Evolutionary conservation across 352 stramenopile genomes (phyloP).

Genomic region (Blastocystis sp.): DNA sequence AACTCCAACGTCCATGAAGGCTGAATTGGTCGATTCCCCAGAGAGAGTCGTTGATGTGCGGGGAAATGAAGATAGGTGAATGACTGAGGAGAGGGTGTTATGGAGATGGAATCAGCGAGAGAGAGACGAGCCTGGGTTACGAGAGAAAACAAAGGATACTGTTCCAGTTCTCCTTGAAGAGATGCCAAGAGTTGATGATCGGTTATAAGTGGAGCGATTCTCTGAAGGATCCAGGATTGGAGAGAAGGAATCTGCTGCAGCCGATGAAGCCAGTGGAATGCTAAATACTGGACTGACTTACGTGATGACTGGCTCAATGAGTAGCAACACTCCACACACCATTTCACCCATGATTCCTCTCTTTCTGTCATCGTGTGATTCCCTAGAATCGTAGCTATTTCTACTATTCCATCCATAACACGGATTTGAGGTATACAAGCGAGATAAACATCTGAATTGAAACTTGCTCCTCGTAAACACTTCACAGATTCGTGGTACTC

Average conservation of each 20-base stretch:
- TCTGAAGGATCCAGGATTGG: neutral
- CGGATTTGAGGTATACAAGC: too few relatives aligned
- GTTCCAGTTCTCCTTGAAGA: neutral
- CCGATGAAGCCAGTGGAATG: neutral
- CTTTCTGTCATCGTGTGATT: too few relatives aligned
- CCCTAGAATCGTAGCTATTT: too few relatives aligned
- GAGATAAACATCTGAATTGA: slow-evolving; percentile 14
- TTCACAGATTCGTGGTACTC: slow-evolving; percentile 11
- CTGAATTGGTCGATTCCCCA: neutral
- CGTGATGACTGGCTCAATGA: too few relatives aligned
- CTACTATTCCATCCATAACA: too few relatives aligned
- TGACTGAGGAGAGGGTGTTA: neutral
- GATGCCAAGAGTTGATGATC: neutral
- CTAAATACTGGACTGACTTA: neutral
- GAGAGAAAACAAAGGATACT: neutral
- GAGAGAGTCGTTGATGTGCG: neutral
- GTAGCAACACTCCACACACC: too few relatives aligned
- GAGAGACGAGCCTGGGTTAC: neutral
- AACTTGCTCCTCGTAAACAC: neutral
- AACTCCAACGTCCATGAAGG: slow-evolving; percentile 13
- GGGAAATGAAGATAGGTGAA: neutral
- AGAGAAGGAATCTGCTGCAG: neutral
- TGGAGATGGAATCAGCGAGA: neutral
- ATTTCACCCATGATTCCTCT: too few relatives aligned
- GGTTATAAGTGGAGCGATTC: neutral